Conservation (phyloP, 257 asterid species). For the Anisodus tanguticus region DNA sequence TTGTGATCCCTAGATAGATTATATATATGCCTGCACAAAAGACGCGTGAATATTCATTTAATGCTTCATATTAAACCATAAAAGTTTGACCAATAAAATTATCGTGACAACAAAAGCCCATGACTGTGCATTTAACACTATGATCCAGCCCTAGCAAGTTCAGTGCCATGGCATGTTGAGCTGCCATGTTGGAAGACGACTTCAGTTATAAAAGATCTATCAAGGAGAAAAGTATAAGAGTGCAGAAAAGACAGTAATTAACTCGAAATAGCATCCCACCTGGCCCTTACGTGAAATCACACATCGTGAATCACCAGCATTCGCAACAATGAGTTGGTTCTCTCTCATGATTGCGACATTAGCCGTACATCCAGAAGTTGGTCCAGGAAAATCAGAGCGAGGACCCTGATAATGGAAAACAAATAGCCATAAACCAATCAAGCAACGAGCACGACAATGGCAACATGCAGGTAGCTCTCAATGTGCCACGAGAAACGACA, state of each 20-base stretch:
- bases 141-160: constrained; percentile 15
- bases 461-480: not conserved
- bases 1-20: constrained; percentile 97
- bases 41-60: not conserved
- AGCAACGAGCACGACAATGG: not conserved
- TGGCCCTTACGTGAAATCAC: constrained; percentile 94
- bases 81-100: not conserved
- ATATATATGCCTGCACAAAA: constrained; percentile 76
- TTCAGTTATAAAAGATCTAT: constrained; percentile 14
- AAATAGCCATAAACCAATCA: constrained; percentile 28
- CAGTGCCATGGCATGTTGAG: constrained; percentile 20
- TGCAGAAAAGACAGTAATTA: not conserved
- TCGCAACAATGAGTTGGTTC: constrained; percentile 82
- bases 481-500: not conserved
- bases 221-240: not conserved
- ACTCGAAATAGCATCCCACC: constrained; percentile 50
- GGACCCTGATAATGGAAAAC: constrained; percentile 67
- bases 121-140: not conserved
- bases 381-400: constrained; percentile 96
- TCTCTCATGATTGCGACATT: constrained; percentile 85
- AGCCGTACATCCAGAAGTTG: constrained; percentile 96
- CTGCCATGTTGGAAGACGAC: not conserved
- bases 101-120: not conserved
- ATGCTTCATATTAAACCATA: constrained; percentile 6
- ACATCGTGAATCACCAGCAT: constrained; percentile 99